Evolutionary conservation across 345 rosid species (phyloP).

Genomic region (Raphanus raphanistrum): DNA sequence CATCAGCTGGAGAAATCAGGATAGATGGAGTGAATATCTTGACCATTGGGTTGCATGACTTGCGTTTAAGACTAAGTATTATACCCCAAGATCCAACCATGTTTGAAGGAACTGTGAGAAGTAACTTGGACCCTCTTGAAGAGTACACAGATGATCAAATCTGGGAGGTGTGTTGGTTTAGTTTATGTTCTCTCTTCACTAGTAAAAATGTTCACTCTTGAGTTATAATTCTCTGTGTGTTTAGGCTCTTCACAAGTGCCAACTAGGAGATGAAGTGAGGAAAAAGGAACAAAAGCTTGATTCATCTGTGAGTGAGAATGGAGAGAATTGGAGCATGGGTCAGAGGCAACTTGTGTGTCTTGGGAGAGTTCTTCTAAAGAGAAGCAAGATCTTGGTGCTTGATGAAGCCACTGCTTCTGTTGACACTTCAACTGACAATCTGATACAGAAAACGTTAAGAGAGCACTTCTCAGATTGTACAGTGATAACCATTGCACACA

Average conservation of each 20-base stretch:
- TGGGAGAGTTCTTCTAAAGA: slow-evolving; percentile 76
- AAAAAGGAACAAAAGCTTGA: slow-evolving; percentile 75
- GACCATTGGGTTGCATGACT: slow-evolving; percentile 73
- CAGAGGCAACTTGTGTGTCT: slow-evolving; percentile 87
- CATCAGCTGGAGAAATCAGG: slow-evolving; percentile 59
- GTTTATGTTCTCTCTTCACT: not conserved
- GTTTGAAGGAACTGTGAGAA: slow-evolving; percentile 88
- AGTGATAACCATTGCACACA: slow-evolving; percentile 76
- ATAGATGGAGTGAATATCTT: slow-evolving; percentile 73
- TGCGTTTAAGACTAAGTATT: slow-evolving; percentile 75
- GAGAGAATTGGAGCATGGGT: slow-evolving; percentile 97
- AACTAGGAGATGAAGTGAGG: slow-evolving; percentile 85
- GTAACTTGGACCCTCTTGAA: slow-evolving; percentile 87
- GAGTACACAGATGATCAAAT: slow-evolving; percentile 78
- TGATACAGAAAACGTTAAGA: slow-evolving; percentile 71
- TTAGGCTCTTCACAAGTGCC: slow-evolving; percentile 90
- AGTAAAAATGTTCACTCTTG: not conserved
- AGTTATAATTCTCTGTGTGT: slow-evolving; percentile 13
- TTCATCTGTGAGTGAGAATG: slow-evolving; percentile 74
- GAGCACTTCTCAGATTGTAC: slow-evolving; percentile 69
- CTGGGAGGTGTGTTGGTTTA: slow-evolving; percentile 69
- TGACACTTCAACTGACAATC: slow-evolving; percentile 80
- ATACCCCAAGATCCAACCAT: slow-evolving; percentile 95
- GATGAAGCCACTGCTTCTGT: slow-evolving; percentile 95
- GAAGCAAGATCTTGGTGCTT: slow-evolving; percentile 74